Evolutionary conservation across 2,329 filamentous ascomycete genomes (phyloP).

Genomic region (Penicillium sp.): DNA sequence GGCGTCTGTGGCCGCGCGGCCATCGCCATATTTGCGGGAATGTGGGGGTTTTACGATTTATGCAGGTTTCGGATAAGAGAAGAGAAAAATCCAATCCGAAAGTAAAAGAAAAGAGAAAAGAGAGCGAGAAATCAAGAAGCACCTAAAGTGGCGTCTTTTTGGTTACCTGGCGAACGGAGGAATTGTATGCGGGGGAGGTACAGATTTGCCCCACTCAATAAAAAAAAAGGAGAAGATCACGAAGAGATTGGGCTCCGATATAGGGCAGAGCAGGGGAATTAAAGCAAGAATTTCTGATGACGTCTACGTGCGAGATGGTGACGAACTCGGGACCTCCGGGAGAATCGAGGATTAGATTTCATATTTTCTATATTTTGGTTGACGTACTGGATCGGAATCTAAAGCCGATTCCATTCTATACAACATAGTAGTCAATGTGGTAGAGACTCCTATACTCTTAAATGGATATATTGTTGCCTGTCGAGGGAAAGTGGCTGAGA

Average conservation of each 20-base stretch:
- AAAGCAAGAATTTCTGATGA: conserved; percentile 25
- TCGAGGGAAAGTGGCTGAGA: conserved; percentile 4
- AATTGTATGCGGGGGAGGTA: conserved; percentile 31
- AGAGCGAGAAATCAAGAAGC: conserved; percentile 1
- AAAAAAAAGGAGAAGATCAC: conserved; percentile 6
- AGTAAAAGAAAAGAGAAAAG: conserved; percentile 2
- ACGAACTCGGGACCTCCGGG: conserved; percentile 13
- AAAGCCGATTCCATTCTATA: neutral
- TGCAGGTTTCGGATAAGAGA: neutral
- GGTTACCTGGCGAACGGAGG: conserved; percentile 35
- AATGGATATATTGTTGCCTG: conserved; percentile 19
- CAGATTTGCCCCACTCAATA: conserved; percentile 14
- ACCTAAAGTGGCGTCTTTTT: conserved; percentile 14
- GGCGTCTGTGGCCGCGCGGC: conserved; percentile 40
- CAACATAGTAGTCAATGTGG: no score
- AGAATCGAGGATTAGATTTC: neutral
- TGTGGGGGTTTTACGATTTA: conserved; percentile 13
- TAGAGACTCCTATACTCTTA: no score
- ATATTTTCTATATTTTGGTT: neutral
- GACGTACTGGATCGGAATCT: conserved; percentile 8
- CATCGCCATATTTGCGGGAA: conserved; percentile 36
- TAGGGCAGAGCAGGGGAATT: neutral
- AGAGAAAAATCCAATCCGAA: conserved; percentile 6
- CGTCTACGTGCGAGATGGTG: conserved; percentile 29
- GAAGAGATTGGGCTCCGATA: conserved; percentile 7